phyloP scores from a whole-genome alignment of 805 yeast species.

The Nakazawaea populi region DNA sequence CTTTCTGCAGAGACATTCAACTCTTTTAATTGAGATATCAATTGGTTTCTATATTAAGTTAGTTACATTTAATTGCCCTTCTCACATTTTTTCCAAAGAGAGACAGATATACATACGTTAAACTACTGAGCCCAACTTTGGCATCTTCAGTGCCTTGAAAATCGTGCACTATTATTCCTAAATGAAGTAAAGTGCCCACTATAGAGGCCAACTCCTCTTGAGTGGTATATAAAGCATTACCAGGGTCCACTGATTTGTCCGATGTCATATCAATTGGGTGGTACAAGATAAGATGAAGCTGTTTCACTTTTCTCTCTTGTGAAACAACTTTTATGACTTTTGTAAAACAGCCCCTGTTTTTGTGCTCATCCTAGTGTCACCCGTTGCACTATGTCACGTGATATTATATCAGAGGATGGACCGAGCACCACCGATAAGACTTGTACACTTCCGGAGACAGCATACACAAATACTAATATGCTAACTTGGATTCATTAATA shows the following conservation, averaged over 20 bases:
- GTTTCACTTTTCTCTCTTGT: too few species aligned
- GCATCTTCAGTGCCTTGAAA: constrained; percentile 86
- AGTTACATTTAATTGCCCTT: background rate
- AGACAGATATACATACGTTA: constrained; percentile 34
- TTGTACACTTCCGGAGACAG: too few species aligned
- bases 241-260: constrained; percentile 3
- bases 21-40: constrained; percentile 31
- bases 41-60: constrained; percentile 21
- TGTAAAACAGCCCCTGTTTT: background rate
- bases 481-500: too few species aligned
- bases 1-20: constrained; percentile 24
- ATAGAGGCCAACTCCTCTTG: constrained; percentile 41
- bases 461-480: too few species aligned
- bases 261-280: constrained; percentile 4
- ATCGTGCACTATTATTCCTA: constrained; percentile 91
- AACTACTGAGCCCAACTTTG: constrained; percentile 47
- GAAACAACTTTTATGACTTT: too few species aligned
- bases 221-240: constrained; percentile 19
- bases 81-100: background rate
- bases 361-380: too few species aligned
- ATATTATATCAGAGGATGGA: too few species aligned
- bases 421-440: too few species aligned
- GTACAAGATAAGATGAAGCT: too few species aligned
- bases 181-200: constrained; percentile 78
- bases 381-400: background rate